These are phyloP conservation scores for Ceratocystis cubensis DNA, from an alignment of 2,329 filamentous ascomycete species.

Conservation along the genomic window DNA sequence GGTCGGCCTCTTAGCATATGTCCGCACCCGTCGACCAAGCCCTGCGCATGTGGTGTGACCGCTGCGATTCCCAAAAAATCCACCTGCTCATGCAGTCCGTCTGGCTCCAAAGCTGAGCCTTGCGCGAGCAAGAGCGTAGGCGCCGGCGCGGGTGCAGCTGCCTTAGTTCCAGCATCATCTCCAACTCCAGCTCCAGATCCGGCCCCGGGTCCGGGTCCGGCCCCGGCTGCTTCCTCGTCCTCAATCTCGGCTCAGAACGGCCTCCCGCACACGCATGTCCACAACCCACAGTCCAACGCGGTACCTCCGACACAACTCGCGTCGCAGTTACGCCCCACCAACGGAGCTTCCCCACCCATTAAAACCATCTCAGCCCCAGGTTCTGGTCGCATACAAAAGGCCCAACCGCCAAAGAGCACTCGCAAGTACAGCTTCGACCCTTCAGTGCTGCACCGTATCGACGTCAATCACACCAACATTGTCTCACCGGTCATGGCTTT, in stretches of 20 bases:
- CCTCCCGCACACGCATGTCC: neutral
- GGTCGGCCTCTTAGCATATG: slow-evolving; percentile 58
- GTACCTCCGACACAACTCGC: neutral
- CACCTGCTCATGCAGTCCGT: slow-evolving; percentile 39
- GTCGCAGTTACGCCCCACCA: slow-evolving; percentile 3
- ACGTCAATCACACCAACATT: slow-evolving; percentile 41
- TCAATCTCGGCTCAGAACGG: neutral
- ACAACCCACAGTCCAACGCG: neutral
- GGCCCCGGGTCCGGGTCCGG: neutral
- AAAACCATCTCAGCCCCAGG: slow-evolving; percentile 23
- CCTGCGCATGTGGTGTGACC: slow-evolving; percentile 53
- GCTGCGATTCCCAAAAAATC: slow-evolving; percentile 49
- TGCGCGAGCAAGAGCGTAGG: neutral
- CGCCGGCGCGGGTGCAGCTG: neutral
- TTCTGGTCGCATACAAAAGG: slow-evolving; percentile 37
- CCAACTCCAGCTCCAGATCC: neutral
- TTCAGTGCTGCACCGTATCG: slow-evolving; percentile 39
- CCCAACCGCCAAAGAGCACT: slow-evolving; percentile 28
- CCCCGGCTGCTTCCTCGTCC: neutral
- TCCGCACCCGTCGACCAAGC: slow-evolving; percentile 49
- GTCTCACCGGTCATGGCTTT: slow-evolving; percentile 25
- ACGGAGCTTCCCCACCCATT: slow-evolving; percentile 23
- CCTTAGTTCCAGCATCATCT: too few species aligned
- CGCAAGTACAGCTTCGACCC: slow-evolving; percentile 41
- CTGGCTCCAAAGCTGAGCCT: neutral